Percentiles rank a stretch among this genome's conserved stretches.
Conservation (phyloP, 495 filamentous ascomycete genomes). For the Hypoxylon rickii region DNA sequence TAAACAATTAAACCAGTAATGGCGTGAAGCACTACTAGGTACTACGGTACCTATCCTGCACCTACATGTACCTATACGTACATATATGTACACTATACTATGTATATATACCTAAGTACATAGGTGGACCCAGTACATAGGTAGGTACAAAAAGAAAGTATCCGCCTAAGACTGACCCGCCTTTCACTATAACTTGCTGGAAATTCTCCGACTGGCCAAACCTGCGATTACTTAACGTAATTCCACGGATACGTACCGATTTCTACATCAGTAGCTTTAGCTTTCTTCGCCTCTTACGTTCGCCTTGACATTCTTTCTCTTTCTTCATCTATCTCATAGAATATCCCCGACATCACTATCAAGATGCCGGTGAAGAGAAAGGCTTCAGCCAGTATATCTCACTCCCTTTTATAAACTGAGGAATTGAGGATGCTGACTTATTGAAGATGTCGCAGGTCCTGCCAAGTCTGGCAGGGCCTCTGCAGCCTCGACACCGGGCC, state of each 20-base stretch:
- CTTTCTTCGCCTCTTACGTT: slow-evolving; percentile 9
- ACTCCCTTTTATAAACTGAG: slow-evolving; percentile 18
- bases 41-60: no score
- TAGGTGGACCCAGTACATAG: neutral
- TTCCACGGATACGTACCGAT: neutral
- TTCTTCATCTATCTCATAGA: neutral
- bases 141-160: neutral
- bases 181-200: no score
- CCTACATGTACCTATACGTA: no score
- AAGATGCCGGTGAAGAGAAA: slow-evolving; percentile 81
- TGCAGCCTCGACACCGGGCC: slow-evolving; percentile 69
- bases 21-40: no score
- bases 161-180: no score
- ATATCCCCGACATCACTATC: slow-evolving; percentile 2
- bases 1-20: no score
- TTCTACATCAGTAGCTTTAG: neutral
- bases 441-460: slow-evolving; percentile 55
- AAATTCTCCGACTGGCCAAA: slow-evolving; percentile 28
- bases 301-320: slow-evolving; percentile 6
- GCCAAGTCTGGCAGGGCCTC: slow-evolving; percentile 62
- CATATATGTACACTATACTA: neutral
- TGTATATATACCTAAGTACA: neutral
- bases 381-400: slow-evolving; percentile 59
- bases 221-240: neutral
- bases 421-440: slow-evolving; percentile 43